Conservation (phyloP, 805 yeast species). For the Teunomyces barrocoloradensis region DNA sequence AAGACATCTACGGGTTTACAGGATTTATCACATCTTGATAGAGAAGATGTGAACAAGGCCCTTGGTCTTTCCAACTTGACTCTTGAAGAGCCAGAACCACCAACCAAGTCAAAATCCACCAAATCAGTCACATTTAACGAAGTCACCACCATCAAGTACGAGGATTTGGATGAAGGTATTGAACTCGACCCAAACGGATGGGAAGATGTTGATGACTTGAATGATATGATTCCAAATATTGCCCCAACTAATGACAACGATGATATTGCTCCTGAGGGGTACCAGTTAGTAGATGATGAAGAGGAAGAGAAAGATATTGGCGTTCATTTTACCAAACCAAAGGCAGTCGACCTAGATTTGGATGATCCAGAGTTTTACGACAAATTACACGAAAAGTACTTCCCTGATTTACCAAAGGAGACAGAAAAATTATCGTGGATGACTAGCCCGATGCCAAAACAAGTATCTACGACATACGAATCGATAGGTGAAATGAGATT, state of each 20-base stretch:
- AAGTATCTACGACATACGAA: constrained; percentile 43
- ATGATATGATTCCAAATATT: constrained; percentile 47
- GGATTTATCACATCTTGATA: constrained; percentile 32
- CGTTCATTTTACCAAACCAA: constrained; percentile 68
- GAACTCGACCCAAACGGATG: constrained; percentile 39
- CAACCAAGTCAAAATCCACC: constrained; percentile 10
- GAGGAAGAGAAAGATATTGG: constrained; percentile 39
- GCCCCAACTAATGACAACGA: constrained; percentile 29
- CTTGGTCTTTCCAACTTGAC: constrained; percentile 31
- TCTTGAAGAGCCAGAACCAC: constrained; percentile 7
- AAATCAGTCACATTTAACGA: constrained; percentile 35
- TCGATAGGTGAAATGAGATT: constrained; percentile 73
- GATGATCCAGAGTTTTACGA: constrained; percentile 77
- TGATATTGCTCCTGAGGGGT: constrained; percentile 39
- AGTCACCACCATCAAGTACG: constrained; percentile 26
- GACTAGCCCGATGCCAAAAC: constrained; percentile 58
- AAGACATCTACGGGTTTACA: constrained; percentile 32
- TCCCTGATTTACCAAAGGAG: constrained; percentile 86
- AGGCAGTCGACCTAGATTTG: constrained; percentile 46
- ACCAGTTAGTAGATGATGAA: constrained; percentile 36
- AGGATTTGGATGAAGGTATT: constrained; percentile 23
- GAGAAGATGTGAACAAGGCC: constrained; percentile 36
- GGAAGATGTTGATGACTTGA: constrained; percentile 50
- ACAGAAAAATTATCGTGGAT: constrained; percentile 87
- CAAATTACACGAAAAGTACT: constrained; percentile 78